Percentiles rank a stretch among this genome's conserved stretches.
These are phyloP conservation scores for Crithidia fasciculata DNA, from an alignment of 208 protist genomes.

Conservation along the genomic window DNA sequence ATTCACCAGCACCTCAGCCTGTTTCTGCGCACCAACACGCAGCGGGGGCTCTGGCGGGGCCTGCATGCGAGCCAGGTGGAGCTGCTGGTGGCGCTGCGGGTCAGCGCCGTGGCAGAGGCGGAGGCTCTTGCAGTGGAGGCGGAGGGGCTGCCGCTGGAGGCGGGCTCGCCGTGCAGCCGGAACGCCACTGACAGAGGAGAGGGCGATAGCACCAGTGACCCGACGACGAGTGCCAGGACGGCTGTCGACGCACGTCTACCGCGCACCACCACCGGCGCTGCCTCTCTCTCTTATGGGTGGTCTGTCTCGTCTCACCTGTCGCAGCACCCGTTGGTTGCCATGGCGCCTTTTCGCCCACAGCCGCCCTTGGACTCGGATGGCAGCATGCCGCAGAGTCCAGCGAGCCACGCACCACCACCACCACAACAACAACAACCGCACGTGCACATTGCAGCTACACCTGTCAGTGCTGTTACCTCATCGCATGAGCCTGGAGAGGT, in stretches of 20 bases:
- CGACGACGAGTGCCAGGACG: background rate
- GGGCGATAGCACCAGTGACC: background rate
- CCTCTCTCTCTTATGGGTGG: background rate
- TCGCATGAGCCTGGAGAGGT: no score
- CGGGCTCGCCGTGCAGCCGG: background rate
- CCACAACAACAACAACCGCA: background rate
- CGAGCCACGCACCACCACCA: background rate
- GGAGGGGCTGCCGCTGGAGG: background rate
- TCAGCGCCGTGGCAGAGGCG: background rate
- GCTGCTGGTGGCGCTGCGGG: slow-evolving; percentile 22
- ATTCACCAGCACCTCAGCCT: slow-evolving; percentile 18
- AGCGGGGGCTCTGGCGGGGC: slow-evolving; percentile 23
- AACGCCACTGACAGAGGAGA: background rate
- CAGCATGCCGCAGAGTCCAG: background rate
- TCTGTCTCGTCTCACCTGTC: background rate
- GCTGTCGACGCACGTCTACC: background rate
- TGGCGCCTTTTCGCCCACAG: no score
- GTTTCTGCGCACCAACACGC: slow-evolving; percentile 17
- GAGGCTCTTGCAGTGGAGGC: background rate
- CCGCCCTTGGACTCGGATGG: no score
- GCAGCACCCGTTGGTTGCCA: background rate
- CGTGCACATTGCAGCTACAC: background rate
- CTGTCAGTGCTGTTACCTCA: no score
- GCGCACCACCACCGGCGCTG: background rate
- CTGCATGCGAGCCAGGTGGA: slow-evolving; percentile 22